A percentile compares a stretch with the other conserved stretches of the same genome.
These are phyloP conservation scores for Uncinocarpus reesii DNA, from an alignment of 2,329 filamentous ascomycete species.

Conservation along the genomic window DNA sequence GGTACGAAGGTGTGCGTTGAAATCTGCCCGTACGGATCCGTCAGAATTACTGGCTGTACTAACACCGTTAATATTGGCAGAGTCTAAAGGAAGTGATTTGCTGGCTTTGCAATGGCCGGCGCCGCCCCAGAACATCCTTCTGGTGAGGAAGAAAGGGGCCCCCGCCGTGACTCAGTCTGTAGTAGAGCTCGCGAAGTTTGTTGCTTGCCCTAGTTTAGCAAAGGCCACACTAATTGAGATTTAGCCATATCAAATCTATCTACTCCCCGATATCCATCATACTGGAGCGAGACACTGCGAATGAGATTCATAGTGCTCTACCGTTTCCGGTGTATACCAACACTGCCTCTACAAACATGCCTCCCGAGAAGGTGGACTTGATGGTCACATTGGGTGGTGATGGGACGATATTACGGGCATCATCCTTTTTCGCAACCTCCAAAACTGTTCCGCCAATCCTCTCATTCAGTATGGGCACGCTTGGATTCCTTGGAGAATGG, in stretches of 20 bases:
- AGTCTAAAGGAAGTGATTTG: slow-evolving; percentile 49
- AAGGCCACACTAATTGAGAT: slow-evolving; percentile 30
- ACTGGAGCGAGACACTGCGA: slow-evolving; percentile 66
- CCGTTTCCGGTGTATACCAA: slow-evolving; percentile 61
- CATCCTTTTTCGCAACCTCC: slow-evolving; percentile 74
- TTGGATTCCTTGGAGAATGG: slow-evolving; percentile 94
- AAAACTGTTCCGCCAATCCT: slow-evolving; percentile 77
- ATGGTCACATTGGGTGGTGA: slow-evolving; percentile 87
- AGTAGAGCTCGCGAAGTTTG: slow-evolving; percentile 47
- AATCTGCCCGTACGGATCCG: neutral
- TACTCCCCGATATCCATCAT: slow-evolving; percentile 75
- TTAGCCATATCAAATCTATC: slow-evolving; percentile 61
- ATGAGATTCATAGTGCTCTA: slow-evolving; percentile 58
- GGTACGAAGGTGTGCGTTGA: slow-evolving; percentile 49
- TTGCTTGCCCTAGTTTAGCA: neutral
- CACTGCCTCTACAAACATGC: slow-evolving; percentile 34
- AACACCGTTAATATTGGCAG: slow-evolving; percentile 27
- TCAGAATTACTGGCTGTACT: neutral
- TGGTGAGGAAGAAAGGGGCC: slow-evolving; percentile 57
- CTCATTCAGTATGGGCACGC: slow-evolving; percentile 91
- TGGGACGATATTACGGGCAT: slow-evolving; percentile 76
- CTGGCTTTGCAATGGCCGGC: slow-evolving; percentile 57
- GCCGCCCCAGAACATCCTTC: slow-evolving; percentile 57
- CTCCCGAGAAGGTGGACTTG: slow-evolving; percentile 75
- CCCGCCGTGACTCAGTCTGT: slow-evolving; percentile 46